These are phyloP conservation scores for Malbranchea cinnamomea DNA, from an alignment of 2,329 filamentous ascomycete species.

Conservation along the genomic window DNA sequence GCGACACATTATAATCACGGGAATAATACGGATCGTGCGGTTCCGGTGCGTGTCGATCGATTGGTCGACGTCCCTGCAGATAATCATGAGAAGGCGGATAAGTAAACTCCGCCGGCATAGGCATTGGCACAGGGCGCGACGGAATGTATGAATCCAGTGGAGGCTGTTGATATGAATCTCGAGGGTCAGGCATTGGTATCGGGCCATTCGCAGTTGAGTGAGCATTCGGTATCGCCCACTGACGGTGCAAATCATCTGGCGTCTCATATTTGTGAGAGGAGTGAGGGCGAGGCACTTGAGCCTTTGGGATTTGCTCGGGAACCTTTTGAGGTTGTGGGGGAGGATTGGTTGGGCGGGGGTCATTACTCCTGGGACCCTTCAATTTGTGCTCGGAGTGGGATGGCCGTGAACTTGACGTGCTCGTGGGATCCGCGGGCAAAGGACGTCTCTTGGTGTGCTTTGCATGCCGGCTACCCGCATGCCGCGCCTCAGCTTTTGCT, in stretches of 20 bases:
- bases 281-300: constrained; percentile 14
- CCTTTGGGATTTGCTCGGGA: constrained; percentile 8
- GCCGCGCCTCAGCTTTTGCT: constrained; percentile 13
- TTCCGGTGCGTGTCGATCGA: not conserved
- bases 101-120: constrained; percentile 1
- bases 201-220: constrained; percentile 1
- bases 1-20: too few relatives aligned
- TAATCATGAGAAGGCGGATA: constrained; percentile 3
- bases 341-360: constrained; percentile 15
- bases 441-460: constrained; percentile 67
- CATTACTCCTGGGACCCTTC: too few relatives aligned
- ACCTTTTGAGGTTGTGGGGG: constrained; percentile 28
- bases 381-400: constrained; percentile 3
- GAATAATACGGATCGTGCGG: too few relatives aligned
- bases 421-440: constrained; percentile 62
- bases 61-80: constrained; percentile 2
- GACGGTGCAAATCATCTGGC: constrained; percentile 13
- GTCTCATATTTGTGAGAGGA: constrained; percentile 16
- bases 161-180: constrained; percentile 6
- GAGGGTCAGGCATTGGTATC: constrained; percentile 4
- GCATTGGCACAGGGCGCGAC: not conserved
- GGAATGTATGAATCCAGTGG: constrained; percentile 1
- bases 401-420: constrained; percentile 11
- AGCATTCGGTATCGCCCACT: constrained; percentile 5
- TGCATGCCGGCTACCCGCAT: constrained; percentile 36